These are phyloP conservation scores for Austropuccinia psidii DNA, from an alignment of 1,284 basidiomycete genomes.

Conservation along the genomic window DNA sequence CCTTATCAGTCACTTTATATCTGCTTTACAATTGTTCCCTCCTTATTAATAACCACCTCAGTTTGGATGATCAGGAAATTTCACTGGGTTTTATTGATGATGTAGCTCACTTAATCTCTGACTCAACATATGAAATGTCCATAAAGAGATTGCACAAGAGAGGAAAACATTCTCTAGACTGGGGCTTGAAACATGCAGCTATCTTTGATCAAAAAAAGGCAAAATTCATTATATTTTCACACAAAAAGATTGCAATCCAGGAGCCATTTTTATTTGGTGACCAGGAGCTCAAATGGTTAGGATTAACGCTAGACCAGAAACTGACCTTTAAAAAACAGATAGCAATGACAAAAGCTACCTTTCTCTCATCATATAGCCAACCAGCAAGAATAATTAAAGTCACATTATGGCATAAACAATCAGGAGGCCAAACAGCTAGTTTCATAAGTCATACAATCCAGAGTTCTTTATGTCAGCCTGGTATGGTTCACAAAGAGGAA, in stretches of 20 bases:
- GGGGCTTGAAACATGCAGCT: not conserved
- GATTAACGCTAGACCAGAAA: not conserved
- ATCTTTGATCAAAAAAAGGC: constrained; percentile 16
- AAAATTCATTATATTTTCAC: not conserved
- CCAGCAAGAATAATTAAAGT: too few species aligned
- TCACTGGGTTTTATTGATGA: constrained; percentile 15
- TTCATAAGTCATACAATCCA: too few species aligned
- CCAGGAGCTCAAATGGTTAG: not conserved
- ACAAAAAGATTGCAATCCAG: not conserved
- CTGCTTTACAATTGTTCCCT: not conserved
- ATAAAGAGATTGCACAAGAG: not conserved
- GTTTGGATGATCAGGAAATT: not conserved
- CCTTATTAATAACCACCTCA: not conserved
- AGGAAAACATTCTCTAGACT: not conserved
- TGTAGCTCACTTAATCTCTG: not conserved
- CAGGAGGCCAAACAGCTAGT: too few species aligned
- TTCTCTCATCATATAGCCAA: too few species aligned
- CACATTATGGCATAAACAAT: too few species aligned
- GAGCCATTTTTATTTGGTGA: not conserved
- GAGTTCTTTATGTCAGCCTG: too few species aligned
- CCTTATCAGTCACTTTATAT: constrained; percentile 10
- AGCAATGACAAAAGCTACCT: too few species aligned
- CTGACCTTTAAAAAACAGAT: not conserved
- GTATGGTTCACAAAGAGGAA: too few species aligned
- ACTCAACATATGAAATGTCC: too few species aligned